These are phyloP conservation scores for Pyronema domesticum DNA, from an alignment of 495 filamentous ascomycete genomes.

Conservation along the genomic window DNA sequence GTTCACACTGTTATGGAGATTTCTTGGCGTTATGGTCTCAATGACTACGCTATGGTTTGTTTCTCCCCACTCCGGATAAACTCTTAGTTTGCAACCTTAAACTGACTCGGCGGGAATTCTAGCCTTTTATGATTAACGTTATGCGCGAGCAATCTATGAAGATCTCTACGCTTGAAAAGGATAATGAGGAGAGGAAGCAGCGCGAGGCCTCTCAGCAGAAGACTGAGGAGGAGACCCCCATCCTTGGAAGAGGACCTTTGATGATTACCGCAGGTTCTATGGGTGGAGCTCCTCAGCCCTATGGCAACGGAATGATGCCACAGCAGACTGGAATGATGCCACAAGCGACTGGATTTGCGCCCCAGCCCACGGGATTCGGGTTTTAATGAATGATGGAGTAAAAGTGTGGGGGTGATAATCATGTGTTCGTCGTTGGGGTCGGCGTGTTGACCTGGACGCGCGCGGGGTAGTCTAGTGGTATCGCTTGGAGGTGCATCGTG, in stretches of 20 bases:
- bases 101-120: slow-evolving; percentile 6
- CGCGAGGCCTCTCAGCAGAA: slow-evolving; percentile 72
- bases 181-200: slow-evolving; percentile 92
- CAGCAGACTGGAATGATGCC: slow-evolving; percentile 55
- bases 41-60: slow-evolving; percentile 79
- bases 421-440: too few species aligned
- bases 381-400: too few species aligned
- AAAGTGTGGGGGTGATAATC: too few species aligned
- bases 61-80: not conserved
- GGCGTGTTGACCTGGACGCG: not conserved
- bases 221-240: slow-evolving; percentile 82
- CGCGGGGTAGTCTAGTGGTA: not conserved
- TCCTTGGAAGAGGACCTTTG: slow-evolving; percentile 74
- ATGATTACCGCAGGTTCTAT: slow-evolving; percentile 93
- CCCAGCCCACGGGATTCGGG: too few species aligned
- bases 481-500: not conserved
- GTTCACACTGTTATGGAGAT: slow-evolving; percentile 85
- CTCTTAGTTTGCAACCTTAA: not conserved
- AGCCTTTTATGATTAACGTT: slow-evolving; percentile 96
- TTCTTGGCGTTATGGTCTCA: slow-evolving; percentile 87
- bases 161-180: slow-evolving; percentile 70
- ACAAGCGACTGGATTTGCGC: not conserved
- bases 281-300: slow-evolving; percentile 40
- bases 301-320: slow-evolving; percentile 64
- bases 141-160: slow-evolving; percentile 76